Base-by-base conservation (phyloP, 768 basidiomycete species). In the Trametes cingulata region DNA sequence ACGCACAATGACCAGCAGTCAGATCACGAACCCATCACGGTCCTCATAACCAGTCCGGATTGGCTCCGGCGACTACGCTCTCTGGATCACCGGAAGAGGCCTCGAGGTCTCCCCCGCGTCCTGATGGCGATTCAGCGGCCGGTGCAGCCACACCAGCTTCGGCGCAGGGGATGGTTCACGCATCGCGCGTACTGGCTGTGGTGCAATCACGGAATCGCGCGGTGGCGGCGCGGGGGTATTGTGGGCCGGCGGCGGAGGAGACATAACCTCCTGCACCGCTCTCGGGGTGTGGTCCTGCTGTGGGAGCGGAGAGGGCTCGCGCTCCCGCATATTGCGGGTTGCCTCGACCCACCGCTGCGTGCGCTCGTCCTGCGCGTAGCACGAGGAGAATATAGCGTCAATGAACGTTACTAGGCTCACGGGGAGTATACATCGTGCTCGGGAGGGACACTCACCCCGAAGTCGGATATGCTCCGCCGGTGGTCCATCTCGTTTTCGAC, bases 401-500 rank as follows among this genome's bases (percentile, higher is more conserved):
- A 41, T 33, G 52, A 36, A 41, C 36, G 37, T 37, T 12, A 37
- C 1, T 6, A 8, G 22, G 29, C 20, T 40, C 24, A 33, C 17
- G 46, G 39, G 22, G 29, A 35, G 39, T 19, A 29, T 51, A 41
- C 51, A 46, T 10, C 25, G 15, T 15, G 17, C 47, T 25, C 13
- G 17, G 2, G 57, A 2, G 37, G 45, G n/a, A 39, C 46, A 22
- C 57, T 59, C 53, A 59, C 58, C 58, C 61, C 55, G 57, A 53
- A 39, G 39, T 65, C 59, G 4, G 62, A 58, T 15, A 63, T 20
- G 47, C 61, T 67, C 35, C 66, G 42, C 36, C 57, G 58, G 54
- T 50, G 60, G 40, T 66, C 74, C 61, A 75, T 70, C 60, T 85
- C 81, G 64, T 78, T 72, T 22, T 74, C 73, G 53, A 85, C 70